Evolutionary conservation across 106 monocot genomes (phyloP).

Genomic region (Dioscorea dumetorum): DNA sequence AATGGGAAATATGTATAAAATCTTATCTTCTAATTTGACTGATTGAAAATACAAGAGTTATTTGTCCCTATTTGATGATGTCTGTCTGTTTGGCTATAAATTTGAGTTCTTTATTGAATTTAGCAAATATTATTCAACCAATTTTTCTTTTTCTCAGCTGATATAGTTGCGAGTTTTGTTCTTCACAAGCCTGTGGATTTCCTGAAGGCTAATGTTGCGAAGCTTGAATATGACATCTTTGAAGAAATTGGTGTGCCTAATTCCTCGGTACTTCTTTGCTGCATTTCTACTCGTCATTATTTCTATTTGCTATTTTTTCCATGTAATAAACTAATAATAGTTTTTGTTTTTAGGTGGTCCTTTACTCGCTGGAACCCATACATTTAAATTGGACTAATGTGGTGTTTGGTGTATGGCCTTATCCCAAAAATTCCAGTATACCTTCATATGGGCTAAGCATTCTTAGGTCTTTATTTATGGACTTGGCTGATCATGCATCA

Average conservation of each 20-base stretch:
- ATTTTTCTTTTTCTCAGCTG: slow-evolving; percentile 34
- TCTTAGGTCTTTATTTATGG: slow-evolving; percentile 55
- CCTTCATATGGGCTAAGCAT: slow-evolving; percentile 65
- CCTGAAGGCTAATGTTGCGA: slow-evolving; percentile 41
- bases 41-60: neutral
- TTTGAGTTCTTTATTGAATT: neutral
- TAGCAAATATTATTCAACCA: slow-evolving; percentile 1
- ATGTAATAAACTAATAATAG: neutral
- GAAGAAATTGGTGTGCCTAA: slow-evolving; percentile 76
- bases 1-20: neutral
- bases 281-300: neutral
- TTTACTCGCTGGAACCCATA: slow-evolving; percentile 42
- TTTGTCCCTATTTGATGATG: neutral
- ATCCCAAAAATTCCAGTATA: slow-evolving; percentile 56
- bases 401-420: slow-evolving; percentile 79
- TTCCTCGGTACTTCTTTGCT: slow-evolving; percentile 44
- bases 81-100: neutral
- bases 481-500: slow-evolving; percentile 50
- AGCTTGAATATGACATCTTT: slow-evolving; percentile 79
- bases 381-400: slow-evolving; percentile 74
- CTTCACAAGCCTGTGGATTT: slow-evolving; percentile 49
- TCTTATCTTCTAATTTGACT: neutral
- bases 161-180: slow-evolving; percentile 80
- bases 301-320: too few species aligned
- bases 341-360: slow-evolving; percentile 36